Base-by-base conservation (phyloP, 164 flowering plant genomes). In the Tinospora cordifolia region DNA sequence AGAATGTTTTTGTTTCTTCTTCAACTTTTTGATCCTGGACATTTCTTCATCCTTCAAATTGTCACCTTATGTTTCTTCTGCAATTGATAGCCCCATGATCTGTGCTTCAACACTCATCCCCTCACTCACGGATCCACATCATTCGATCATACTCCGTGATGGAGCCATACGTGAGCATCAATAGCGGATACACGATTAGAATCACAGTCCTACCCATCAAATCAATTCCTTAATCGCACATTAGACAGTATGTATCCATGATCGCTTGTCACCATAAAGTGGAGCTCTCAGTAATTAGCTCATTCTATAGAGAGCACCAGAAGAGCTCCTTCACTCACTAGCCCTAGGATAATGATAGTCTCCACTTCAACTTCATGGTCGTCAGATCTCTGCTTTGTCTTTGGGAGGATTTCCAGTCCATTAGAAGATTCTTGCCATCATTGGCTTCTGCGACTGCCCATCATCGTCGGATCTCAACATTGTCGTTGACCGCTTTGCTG, bases 81-180 rank as follows among this genome's bases (percentile, higher is more conserved):
- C 58, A 51, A 51, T 21, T 51, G n/a, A 2, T 51, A 21, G 19
- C 19, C 58, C 66, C 7, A 63, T 13, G 40, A 59, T 25, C 65
- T 9, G 38, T 4, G 17, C 6, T 6, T 36, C 3, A 26, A 63
- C 40, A 13, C 40, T 12, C 8, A n/a, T n/a, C 64, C 3, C 6
- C 64, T n/a, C 9, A 10, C 62, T 8, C 21, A 2, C 11, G n/a
- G 21, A 62, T 62, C 66, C 66, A 34, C 6, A 7, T 25, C 15
- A 2, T 17, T 4, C 19, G 19, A 49, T 49, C 58, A 49, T 7
- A 25, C n/a, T n/a, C n/a, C n/a, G n/a, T n/a, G 66, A 94, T 94
- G 99, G 99, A 94, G 76, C 98, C 99, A 13, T 96, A 94, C 81
- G 98, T 86, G 75, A 90, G 98, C 87, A 88, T 94, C 71, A 97